Percentiles rank a stretch among this genome's conserved stretches.
Conservation (phyloP, 192 early-diverging fungal species). For the Rhizophagus clarus region DNA sequence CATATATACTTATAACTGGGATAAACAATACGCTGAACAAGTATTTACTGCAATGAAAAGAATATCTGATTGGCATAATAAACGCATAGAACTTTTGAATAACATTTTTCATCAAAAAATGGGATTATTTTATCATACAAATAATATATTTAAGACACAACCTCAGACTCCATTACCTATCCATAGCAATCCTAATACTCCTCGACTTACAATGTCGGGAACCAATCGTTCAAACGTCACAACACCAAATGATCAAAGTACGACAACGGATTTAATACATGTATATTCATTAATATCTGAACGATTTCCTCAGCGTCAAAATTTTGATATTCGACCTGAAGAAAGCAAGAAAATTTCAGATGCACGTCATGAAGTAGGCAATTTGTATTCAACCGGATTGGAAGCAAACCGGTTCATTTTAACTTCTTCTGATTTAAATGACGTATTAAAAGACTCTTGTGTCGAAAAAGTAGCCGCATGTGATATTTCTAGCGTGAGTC, state of each 20-base stretch:
- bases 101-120: slow-evolving; percentile 64
- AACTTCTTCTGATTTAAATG: slow-evolving; percentile 8
- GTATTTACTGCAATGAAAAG: slow-evolving; percentile 46
- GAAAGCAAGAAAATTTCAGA: neutral
- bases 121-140: slow-evolving; percentile 59
- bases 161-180: neutral
- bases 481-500: slow-evolving; percentile 32
- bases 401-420: neutral
- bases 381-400: neutral
- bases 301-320: slow-evolving; percentile 34
- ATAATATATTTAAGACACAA: slow-evolving; percentile 37
- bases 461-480: neutral
- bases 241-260: slow-evolving; percentile 13
- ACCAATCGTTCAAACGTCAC: slow-evolving; percentile 24
- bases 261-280: slow-evolving; percentile 30
- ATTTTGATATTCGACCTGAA: neutral
- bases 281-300: slow-evolving; percentile 41
- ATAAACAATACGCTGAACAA: slow-evolving; percentile 47
- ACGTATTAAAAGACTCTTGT: slow-evolving; percentile 11
- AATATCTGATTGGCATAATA: slow-evolving; percentile 49
- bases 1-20: slow-evolving; percentile 57
- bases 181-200: neutral
- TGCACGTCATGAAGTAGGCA: neutral
- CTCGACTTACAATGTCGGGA: slow-evolving; percentile 1
- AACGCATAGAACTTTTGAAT: slow-evolving; percentile 49